Evolutionary conservation across 1,284 basidiomycete genomes (phyloP), one percentile per base, ranked within the genome.

Genomic region (Ustilago crameri): DNA sequence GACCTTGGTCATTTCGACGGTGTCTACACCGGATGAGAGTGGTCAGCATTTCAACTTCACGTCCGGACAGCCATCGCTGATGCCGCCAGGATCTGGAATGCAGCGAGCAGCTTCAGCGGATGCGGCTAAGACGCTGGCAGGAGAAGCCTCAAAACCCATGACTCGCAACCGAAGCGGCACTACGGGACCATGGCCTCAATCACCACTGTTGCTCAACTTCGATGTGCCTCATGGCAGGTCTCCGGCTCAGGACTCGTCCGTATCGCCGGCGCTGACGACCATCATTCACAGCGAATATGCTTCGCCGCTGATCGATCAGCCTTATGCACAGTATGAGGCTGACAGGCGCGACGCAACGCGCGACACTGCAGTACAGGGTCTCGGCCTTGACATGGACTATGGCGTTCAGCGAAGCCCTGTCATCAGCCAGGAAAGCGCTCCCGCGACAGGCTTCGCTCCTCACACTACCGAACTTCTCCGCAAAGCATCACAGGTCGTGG

Each of bases 141-240:
- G 18, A 18, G 48, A 22, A 14, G 58, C 14, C 3, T 24, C 62
- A 20, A 26, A 34, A 32, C 58, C 55, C 2, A 66, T 63, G 68
- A 59, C 63, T n/a, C 41, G 68, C 43, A 66, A 62, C 18, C 45
- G 56, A 15, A 69, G 71, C 42, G 66, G 61, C 3, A 68, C 65
- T 2, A 65, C 52, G 3, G 71, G 66, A 20, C 71, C 71, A n/a
- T 74, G 71, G 71, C 43, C 71, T 1, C 71, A 69, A 51, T 69
- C 71, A 22, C 66, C 71, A 1, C 32, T 74, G 42, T 56, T 74
- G 42, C 61, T 74, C 44, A 42, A 64, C 40, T 32, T 51, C 35
- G 49, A 44, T n/a, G 15, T 24, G 30, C 20, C 47, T 2, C 10
- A 7, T 17, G 30, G 48, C 38, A 35, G 24, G 22, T 18, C 38